A percentile compares a stretch with the other conserved stretches of the same genome.
Conservation (phyloP, 495 filamentous ascomycete species). For the Podospora pseudopauciseta region DNA sequence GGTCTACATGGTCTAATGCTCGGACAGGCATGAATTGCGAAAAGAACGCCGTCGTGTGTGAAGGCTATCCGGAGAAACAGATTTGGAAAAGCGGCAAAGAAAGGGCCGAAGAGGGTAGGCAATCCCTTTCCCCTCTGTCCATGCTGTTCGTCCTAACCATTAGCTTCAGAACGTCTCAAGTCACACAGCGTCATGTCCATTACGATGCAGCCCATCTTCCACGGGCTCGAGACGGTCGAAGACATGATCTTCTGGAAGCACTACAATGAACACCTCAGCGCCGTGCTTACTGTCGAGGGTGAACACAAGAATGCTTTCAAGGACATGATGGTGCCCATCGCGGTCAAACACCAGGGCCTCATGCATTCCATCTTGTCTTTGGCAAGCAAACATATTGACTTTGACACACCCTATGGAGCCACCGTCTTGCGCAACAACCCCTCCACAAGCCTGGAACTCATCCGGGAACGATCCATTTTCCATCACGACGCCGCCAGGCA, state of each 20-base stretch:
- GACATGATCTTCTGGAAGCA: slow-evolving; percentile 84
- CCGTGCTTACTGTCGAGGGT: slow-evolving; percentile 77
- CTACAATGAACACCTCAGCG: slow-evolving; percentile 76
- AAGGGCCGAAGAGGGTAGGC: slow-evolving; percentile 67
- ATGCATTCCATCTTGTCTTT: slow-evolving; percentile 93
- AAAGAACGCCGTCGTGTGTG: slow-evolving; percentile 90
- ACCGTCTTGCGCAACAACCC: slow-evolving; percentile 45
- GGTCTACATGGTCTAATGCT: slow-evolving; percentile 20
- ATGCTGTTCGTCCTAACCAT: slow-evolving; percentile 13
- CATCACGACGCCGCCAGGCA: slow-evolving; percentile 61
- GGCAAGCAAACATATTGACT: slow-evolving; percentile 75
- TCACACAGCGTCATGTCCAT: slow-evolving; percentile 51
- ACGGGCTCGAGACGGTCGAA: slow-evolving; percentile 79
- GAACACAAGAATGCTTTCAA: slow-evolving; percentile 87
- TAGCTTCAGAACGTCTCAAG: slow-evolving; percentile 41
- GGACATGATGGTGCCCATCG: slow-evolving; percentile 82
- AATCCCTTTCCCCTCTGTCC: slow-evolving; percentile 3
- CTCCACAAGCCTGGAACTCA: slow-evolving; percentile 37
- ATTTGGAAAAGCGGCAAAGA: slow-evolving; percentile 84
- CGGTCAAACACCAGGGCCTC: slow-evolving; percentile 73
- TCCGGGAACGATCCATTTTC: slow-evolving; percentile 49
- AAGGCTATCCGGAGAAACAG: slow-evolving; percentile 86
- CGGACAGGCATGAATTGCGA: slow-evolving; percentile 76
- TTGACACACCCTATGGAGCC: slow-evolving; percentile 45
- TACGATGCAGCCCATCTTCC: slow-evolving; percentile 72